A percentile compares a stretch with the other conserved stretches of the same genome.
These are phyloP conservation scores for Excoecaria agallocha DNA, from an alignment of 345 rosid genomes.

Conservation along the genomic window DNA sequence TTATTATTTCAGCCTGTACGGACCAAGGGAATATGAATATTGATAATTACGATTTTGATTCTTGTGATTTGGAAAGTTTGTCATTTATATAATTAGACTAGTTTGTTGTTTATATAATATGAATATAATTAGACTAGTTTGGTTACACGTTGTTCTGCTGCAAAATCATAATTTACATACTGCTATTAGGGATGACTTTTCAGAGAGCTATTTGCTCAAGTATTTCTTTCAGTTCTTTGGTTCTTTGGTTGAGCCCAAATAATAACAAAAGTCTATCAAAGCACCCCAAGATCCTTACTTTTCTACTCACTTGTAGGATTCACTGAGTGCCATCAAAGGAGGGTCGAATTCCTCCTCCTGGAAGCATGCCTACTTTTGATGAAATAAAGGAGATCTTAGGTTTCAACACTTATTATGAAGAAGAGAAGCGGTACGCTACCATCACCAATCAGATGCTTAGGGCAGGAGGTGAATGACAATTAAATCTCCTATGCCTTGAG, in stretches of 20 bases:
- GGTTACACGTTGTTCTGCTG: background rate
- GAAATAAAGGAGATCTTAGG: conserved; percentile 80
- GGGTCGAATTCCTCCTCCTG: conserved; percentile 92
- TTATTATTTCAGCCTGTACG: background rate
- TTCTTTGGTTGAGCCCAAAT: background rate
- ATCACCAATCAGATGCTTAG: conserved; percentile 33
- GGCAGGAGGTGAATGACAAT: conserved; percentile 49
- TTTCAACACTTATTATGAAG: conserved; percentile 66
- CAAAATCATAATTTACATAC: background rate
- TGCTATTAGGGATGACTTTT: background rate
- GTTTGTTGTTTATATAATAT: background rate
- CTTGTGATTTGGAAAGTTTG: background rate
- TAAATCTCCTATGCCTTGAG: conserved; percentile 3
- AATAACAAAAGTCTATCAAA: background rate
- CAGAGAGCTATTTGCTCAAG: background rate
- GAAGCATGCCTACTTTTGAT: conserved; percentile 80
- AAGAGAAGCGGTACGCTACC: conserved; percentile 63
- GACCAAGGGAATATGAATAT: background rate
- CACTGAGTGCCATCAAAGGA: conserved; percentile 72
- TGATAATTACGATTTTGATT: background rate
- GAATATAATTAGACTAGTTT: background rate
- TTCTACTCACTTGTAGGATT: conserved; percentile 46
- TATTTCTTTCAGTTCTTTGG: background rate
- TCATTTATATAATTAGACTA: too few species aligned
- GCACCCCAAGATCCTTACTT: background rate